phyloP scores from a whole-genome alignment of 1,139 yeast genomes.

The Nakaseomyces sp. region DNA sequence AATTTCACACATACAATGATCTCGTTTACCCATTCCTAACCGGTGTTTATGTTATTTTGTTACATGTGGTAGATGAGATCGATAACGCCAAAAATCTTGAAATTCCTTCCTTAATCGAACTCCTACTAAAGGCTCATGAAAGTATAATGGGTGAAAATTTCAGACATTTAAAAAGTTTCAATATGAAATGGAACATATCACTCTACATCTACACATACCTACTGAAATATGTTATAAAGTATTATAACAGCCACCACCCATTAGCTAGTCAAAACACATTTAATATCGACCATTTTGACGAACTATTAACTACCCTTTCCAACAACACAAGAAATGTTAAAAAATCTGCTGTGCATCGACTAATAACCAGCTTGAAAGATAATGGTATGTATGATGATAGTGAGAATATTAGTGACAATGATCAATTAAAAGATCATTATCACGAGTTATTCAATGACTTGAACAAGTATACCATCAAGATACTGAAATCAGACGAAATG shows the following conservation, averaged over 20 bases:
- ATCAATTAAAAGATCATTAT: neutral
- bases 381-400: constrained; percentile 2
- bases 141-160: constrained; percentile 17
- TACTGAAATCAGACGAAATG: constrained; percentile 2
- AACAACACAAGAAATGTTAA: constrained; percentile 12
- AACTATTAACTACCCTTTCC: constrained; percentile 11
- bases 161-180: constrained; percentile 11
- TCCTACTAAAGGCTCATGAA: constrained; percentile 14
- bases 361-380: constrained; percentile 7
- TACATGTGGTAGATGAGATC: constrained; percentile 16
- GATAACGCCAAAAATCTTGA: constrained; percentile 11
- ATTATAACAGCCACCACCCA: constrained; percentile 7
- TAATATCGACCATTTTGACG: constrained; percentile 9
- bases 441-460: constrained; percentile 2
- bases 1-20: constrained; percentile 19
- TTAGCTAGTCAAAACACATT: neutral
- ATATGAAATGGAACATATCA: constrained; percentile 18
- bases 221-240: constrained; percentile 13
- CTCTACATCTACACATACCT: constrained; percentile 17
- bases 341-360: constrained; percentile 12
- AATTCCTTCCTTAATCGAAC: constrained; percentile 11
- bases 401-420: neutral
- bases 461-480: neutral
- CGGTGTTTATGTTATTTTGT: constrained; percentile 16
- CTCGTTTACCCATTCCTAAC: constrained; percentile 18